Evolutionary conservation across 352 stramenopile species (phyloP).

Genomic region (Globisporangium nunn): DNA sequence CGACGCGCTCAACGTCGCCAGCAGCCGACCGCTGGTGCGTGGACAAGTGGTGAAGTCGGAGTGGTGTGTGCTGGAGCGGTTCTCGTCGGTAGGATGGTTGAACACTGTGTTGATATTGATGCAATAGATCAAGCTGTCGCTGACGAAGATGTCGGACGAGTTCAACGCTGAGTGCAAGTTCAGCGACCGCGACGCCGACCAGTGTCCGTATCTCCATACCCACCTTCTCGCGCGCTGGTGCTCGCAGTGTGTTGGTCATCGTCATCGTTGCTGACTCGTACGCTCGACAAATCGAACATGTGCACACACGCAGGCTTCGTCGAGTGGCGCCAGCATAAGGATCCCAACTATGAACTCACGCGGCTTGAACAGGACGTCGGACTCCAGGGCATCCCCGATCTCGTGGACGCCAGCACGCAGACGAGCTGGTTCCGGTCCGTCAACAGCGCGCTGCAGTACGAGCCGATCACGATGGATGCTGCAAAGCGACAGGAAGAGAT

Average conservation of each 20-base stretch:
- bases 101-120: neutral
- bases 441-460: conserved; percentile 79
- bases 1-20: conserved; percentile 43
- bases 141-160: conserved; percentile 78
- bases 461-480: conserved; percentile 49
- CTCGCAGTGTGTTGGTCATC: too few species aligned
- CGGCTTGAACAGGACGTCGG: conserved; percentile 72
- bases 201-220: conserved; percentile 26
- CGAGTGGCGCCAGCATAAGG: conserved; percentile 81
- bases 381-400: conserved; percentile 60
- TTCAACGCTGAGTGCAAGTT: conserved; percentile 84
- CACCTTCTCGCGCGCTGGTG: too few species aligned
- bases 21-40: conserved; percentile 33
- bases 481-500: conserved; percentile 38
- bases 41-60: too few species aligned
- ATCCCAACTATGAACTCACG: conserved; percentile 77
- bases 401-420: conserved; percentile 63
- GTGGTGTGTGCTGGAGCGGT: neutral
- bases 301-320: conserved; percentile 45
- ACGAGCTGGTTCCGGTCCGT: conserved; percentile 82
- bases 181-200: conserved; percentile 70
- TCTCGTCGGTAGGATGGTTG: too few species aligned
- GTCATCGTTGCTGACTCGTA: too few species aligned
- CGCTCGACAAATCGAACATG: too few species aligned
- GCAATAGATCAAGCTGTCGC: conserved; percentile 57